Percentiles rank a stretch among this genome's conserved stretches.
These are phyloP conservation scores for Blastobotrys indianensis DNA, from an alignment of 1,139 yeast genomes.

Conservation along the genomic window DNA sequence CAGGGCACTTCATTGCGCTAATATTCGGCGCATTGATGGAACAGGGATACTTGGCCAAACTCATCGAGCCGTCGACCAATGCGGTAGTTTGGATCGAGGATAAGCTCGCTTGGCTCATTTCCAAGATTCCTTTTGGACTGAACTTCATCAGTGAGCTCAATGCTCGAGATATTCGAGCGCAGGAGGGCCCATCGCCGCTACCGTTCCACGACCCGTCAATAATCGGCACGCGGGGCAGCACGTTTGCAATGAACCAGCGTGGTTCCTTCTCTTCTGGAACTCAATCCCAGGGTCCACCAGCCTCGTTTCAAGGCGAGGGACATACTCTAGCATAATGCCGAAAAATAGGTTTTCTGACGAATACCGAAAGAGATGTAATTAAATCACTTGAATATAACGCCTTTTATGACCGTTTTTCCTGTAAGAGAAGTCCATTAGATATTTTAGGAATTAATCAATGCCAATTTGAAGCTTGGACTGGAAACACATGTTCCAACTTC, in stretches of 20 bases:
- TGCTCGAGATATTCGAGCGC: constrained; percentile 36
- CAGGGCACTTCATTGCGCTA: constrained; percentile 62
- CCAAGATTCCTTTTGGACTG: constrained; percentile 49
- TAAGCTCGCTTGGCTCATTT: constrained; percentile 46
- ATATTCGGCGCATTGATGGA: constrained; percentile 49
- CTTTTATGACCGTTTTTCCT: background rate
- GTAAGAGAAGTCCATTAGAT: too few species aligned
- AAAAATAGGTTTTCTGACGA: too few species aligned
- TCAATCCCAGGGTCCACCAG: background rate
- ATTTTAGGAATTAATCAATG: too few species aligned
- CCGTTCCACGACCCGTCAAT: constrained; percentile 1
- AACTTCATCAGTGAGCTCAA: constrained; percentile 52
- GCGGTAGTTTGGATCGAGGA: constrained; percentile 62
- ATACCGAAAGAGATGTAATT: background rate
- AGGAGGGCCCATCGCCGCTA: constrained; percentile 3
- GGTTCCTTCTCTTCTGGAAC: too few species aligned
- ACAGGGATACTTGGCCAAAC: constrained; percentile 47
- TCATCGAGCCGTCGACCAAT: constrained; percentile 61
- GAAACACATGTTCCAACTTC: too few species aligned
- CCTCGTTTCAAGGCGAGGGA: constrained; percentile 7
- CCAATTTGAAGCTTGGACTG: too few species aligned
- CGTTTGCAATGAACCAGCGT: too few species aligned
- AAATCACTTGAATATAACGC: background rate
- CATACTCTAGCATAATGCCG: background rate
- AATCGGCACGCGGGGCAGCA: background rate